Evolutionary conservation across 495 filamentous ascomycete genomes (phyloP), one percentile per base, ranked within the genome.

Genomic region (Neurospora cerealis): DNA sequence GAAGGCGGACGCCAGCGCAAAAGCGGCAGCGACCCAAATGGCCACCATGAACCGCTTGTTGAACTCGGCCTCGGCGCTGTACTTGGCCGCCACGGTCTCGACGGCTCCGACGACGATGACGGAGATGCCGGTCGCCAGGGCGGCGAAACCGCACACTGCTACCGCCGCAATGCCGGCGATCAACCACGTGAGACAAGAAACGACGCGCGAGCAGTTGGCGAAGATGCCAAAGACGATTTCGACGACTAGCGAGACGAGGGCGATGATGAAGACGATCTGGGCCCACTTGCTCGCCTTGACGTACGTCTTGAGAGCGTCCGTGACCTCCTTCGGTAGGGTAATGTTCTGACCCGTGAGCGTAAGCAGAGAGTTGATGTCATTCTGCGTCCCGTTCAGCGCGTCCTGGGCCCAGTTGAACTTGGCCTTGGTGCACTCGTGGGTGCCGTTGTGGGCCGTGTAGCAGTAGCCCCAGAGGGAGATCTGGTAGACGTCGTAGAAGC

Each of bases 381-480:
- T 78, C 10, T 86, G 86, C 15, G 87, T 83, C 74, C 86, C 85
- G 75, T 90, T 86, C 70, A 95, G 79, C 9, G 77, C 81, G 2
- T 87, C 83, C 4, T 90, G 86, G 80, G 96, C 89, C 89, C 94
- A 97, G 85, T 90, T 88, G 86, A 92, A 98, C 73, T 89, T 80
- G 5, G 88, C 81, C 82, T 92, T 85, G 42, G 82, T 87, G 84
- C 90, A 90, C 72, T 77, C 84, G 71, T 85, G 83, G 38, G 84
- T 81, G 74, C 84, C 85, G 42, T 83, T 84, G 48, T 84, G 76
- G 10, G 80, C 76, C 6, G 82, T 83, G 62, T 87, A 84, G 86
- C 96, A 98, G 88, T 94, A 98, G 79, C 92, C 91, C 92, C 92
- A 97, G 37, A 99, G 86, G 74, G 88, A 88, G 79, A 97, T 86